Conservation (phyloP, 2,329 filamentous ascomycete genomes). For the Fusarium ramigenum region DNA sequence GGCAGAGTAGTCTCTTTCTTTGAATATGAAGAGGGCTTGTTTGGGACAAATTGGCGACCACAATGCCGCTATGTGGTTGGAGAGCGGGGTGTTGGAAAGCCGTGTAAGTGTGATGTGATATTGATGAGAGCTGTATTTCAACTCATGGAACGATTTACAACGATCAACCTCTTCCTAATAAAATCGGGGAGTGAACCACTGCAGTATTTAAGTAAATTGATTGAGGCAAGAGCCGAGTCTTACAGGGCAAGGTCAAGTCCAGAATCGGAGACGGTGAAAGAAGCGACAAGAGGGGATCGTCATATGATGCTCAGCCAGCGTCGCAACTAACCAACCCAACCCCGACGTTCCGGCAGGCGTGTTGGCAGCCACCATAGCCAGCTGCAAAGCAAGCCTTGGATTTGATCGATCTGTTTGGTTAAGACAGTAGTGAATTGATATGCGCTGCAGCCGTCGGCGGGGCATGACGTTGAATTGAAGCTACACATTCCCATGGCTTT, state of each 20-base stretch:
- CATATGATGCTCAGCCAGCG: conserved; percentile 36
- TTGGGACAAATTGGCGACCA: conserved; percentile 18
- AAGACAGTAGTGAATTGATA: neutral
- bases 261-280: conserved; percentile 20
- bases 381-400: conserved; percentile 3
- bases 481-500: conserved; percentile 4
- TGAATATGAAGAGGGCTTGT: neutral
- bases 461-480: conserved; percentile 45
- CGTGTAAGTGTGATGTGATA: conserved; percentile 34
- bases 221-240: neutral
- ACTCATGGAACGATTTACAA: neutral
- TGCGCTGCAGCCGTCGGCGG: neutral
- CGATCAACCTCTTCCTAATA: neutral
- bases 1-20: neutral
- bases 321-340: conserved; percentile 16
- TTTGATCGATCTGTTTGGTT: conserved; percentile 8
- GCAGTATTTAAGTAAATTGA: conserved; percentile 1
- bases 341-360: conserved; percentile 14
- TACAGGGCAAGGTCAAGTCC: neutral
- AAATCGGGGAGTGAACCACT: neutral
- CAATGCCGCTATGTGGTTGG: conserved; percentile 12
- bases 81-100: conserved; percentile 4
- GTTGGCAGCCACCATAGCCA: conserved; percentile 1
- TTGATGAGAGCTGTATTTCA: conserved; percentile 7
- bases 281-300: conserved; percentile 38